phyloP scores from a whole-genome alignment of 2,329 filamentous ascomycete genomes.

The Zymoseptoria pseudotritici region DNA sequence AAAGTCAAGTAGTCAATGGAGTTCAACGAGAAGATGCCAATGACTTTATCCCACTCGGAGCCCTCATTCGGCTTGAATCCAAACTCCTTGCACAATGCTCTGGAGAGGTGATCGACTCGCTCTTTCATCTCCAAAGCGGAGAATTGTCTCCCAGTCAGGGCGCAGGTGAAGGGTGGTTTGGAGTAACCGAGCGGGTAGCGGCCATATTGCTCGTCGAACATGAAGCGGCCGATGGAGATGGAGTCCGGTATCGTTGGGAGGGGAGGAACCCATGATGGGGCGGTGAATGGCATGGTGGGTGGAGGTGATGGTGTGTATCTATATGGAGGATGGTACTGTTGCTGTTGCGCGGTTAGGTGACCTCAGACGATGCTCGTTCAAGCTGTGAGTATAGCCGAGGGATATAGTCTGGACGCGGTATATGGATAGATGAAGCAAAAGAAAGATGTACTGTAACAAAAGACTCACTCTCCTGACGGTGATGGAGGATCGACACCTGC shows the following conservation, averaged over 20 bases:
- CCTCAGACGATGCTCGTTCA: background rate
- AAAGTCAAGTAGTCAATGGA: constrained; percentile 72
- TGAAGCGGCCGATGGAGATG: constrained; percentile 68
- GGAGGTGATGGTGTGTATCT: background rate
- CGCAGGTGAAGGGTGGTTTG: constrained; percentile 67
- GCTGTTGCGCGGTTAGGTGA: background rate
- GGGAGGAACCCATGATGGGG: constrained; percentile 55
- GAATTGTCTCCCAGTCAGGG: constrained; percentile 59
- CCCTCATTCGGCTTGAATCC: constrained; percentile 63
- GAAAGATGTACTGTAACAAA: background rate
- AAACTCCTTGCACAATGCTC: constrained; percentile 62
- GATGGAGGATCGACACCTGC: background rate
- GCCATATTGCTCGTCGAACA: constrained; percentile 65
- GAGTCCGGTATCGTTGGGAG: constrained; percentile 65
- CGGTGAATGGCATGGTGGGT: constrained; percentile 45
- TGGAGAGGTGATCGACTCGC: constrained; percentile 59
- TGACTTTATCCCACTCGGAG: constrained; percentile 73
- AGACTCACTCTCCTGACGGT: background rate
- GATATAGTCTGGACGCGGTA: background rate
- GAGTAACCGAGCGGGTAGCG: constrained; percentile 57
- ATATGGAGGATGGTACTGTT: background rate
- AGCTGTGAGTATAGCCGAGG: background rate
- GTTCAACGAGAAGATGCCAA: constrained; percentile 71
- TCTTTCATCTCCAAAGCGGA: constrained; percentile 55
- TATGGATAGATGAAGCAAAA: background rate